Conservation (phyloP, 768 basidiomycete species). For the Podaxis rugospora region DNA sequence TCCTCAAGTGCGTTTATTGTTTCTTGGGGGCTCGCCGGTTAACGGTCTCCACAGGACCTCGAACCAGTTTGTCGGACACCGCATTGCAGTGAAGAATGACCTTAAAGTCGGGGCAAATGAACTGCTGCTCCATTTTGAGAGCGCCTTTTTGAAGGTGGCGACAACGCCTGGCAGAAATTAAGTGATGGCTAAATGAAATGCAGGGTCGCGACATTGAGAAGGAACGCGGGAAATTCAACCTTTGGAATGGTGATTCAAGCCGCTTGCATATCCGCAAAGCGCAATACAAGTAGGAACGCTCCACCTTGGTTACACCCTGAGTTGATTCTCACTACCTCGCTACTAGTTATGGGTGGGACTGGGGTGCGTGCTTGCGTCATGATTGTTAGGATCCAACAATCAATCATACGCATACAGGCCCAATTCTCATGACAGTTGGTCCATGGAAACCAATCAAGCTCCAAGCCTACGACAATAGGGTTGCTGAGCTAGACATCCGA, state of each 20-base stretch:
- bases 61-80: conserved; percentile 82
- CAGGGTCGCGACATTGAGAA: conserved; percentile 76
- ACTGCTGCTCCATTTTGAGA: conserved; percentile 66
- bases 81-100: conserved; percentile 50
- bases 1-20: conserved; percentile 49
- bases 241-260: conserved; percentile 93
- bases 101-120: conserved; percentile 59
- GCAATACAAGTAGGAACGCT: conserved; percentile 67
- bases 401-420: conserved; percentile 41
- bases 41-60: conserved; percentile 44
- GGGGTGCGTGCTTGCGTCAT: conserved; percentile 43
- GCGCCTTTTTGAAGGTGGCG: conserved; percentile 63
- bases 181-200: background rate
- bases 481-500: conserved; percentile 64
- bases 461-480: conserved; percentile 60
- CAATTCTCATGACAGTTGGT: conserved; percentile 80
- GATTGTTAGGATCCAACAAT: background rate
- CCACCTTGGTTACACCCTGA: background rate
- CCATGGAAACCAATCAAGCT: conserved; percentile 83
- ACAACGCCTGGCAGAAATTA: background rate
- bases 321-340: background rate
- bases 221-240: conserved; percentile 48
- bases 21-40: background rate
- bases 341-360: conserved; percentile 84
- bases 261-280: conserved; percentile 91